These are phyloP conservation scores for Aspergillus vadensis DNA, from an alignment of 2,329 filamentous ascomycete genomes.

Conservation along the genomic window DNA sequence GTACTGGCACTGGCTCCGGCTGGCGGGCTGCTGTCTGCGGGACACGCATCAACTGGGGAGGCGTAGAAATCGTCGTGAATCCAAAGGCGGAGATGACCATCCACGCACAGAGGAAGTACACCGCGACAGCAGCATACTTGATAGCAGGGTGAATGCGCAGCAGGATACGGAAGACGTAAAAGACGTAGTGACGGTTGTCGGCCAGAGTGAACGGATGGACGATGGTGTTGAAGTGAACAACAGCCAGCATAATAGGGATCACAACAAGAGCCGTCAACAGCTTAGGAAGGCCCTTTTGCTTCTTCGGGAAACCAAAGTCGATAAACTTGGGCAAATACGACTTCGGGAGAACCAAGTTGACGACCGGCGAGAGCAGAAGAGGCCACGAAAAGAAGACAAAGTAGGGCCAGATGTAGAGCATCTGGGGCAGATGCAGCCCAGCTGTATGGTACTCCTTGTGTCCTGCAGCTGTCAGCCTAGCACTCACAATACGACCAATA, in stretches of 20 bases:
- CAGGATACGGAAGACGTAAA: slow-evolving; percentile 88
- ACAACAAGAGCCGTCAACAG: slow-evolving; percentile 39
- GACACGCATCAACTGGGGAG: slow-evolving; percentile 20
- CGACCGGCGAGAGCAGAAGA: slow-evolving; percentile 62
- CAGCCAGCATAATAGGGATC: slow-evolving; percentile 46
- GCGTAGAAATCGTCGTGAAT: slow-evolving; percentile 34
- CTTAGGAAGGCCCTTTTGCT: slow-evolving; percentile 42
- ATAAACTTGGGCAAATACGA: slow-evolving; percentile 36
- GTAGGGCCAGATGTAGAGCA: slow-evolving; percentile 94
- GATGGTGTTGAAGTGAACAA: slow-evolving; percentile 82
- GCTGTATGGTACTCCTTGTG: slow-evolving; percentile 95
- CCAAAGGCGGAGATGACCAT: slow-evolving; percentile 66
- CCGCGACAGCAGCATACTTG: slow-evolving; percentile 66
- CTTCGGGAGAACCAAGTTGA: slow-evolving; percentile 41
- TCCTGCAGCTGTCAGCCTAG: slow-evolving; percentile 52
- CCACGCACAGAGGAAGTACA: slow-evolving; percentile 73
- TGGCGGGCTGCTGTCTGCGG: background rate
- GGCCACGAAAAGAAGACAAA: slow-evolving; percentile 88
- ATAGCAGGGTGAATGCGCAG: slow-evolving; percentile 66
- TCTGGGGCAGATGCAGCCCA: slow-evolving; percentile 83
- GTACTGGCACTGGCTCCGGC: slow-evolving; percentile 1
- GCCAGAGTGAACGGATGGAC: slow-evolving; percentile 94
- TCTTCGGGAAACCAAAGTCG: slow-evolving; percentile 35
- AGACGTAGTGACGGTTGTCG: slow-evolving; percentile 96
- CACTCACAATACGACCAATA: background rate